A percentile compares a stretch with the other conserved stretches of the same genome.
Conservation (phyloP, 768 basidiomycete genomes). For the Boletellus ananas region DNA sequence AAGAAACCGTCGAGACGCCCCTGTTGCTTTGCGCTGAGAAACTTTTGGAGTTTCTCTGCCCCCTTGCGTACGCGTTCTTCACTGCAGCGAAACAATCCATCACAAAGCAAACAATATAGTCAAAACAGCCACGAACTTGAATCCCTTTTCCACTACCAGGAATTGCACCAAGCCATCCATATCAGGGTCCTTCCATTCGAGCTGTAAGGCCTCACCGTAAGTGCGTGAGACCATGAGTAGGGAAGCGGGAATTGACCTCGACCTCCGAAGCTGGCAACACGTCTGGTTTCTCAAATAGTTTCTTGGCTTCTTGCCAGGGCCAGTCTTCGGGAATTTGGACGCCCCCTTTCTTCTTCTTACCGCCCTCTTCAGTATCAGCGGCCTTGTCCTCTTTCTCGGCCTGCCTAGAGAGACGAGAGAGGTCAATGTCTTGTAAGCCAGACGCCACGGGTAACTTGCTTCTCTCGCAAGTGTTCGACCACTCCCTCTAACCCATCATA, state of each 20-base stretch:
- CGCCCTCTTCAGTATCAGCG: constrained; percentile 38
- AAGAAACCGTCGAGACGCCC: constrained; percentile 97
- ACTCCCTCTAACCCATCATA: constrained; percentile 68
- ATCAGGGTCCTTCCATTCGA: constrained; percentile 94
- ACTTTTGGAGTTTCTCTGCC: constrained; percentile 88
- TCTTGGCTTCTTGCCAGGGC: constrained; percentile 96
- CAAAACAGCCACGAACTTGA: constrained; percentile 58
- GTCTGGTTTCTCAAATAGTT: constrained; percentile 85
- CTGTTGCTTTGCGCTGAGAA: constrained; percentile 87
- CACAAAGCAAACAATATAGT: not conserved
- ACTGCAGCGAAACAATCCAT: constrained; percentile 38
- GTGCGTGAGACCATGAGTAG: not conserved
- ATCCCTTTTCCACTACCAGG: constrained; percentile 91
- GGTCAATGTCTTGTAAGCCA: not conserved
- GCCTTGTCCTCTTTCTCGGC: constrained; percentile 43
- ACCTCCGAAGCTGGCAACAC: constrained; percentile 82
- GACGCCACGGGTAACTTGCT: constrained; percentile 39
- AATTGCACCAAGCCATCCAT: constrained; percentile 92
- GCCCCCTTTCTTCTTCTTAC: constrained; percentile 60
- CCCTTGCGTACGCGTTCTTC: constrained; percentile 96
- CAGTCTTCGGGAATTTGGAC: constrained; percentile 87
- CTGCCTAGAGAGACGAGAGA: constrained; percentile 20
- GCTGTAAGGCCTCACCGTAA: constrained; percentile 39
- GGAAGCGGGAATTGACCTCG: constrained; percentile 51
- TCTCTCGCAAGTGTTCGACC: constrained; percentile 74